These are phyloP conservation scores for Leptographium flavum DNA, from an alignment of 2,329 filamentous ascomycete genomes.

Conservation along the genomic window DNA sequence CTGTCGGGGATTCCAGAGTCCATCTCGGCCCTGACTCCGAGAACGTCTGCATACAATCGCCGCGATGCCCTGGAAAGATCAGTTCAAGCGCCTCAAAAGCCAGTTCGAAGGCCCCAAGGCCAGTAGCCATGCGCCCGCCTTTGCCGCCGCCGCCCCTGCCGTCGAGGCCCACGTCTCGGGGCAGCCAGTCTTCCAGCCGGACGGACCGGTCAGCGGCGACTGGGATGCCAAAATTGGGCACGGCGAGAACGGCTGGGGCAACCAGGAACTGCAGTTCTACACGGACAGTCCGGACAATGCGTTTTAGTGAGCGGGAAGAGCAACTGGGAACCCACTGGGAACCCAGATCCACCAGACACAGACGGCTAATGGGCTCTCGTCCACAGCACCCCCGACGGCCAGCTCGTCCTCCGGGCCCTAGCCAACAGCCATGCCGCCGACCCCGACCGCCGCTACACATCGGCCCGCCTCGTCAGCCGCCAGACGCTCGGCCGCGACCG, in stretches of 20 bases:
- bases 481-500: conserved; percentile 5
- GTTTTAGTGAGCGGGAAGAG: conserved; percentile 1
- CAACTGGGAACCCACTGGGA: too few species aligned
- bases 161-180: neutral
- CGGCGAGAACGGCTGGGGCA: conserved; percentile 6
- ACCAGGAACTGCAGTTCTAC: conserved; percentile 6
- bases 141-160: neutral
- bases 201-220: conserved; percentile 1
- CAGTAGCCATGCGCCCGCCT: too few species aligned
- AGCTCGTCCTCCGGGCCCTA: conserved; percentile 3
- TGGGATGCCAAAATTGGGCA: conserved; percentile 6
- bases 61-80: conserved; percentile 5
- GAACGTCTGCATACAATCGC: too few species aligned
- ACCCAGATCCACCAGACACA: neutral
- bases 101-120: neutral
- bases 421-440: neutral
- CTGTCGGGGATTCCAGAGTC: too few species aligned
- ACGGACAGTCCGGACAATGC: conserved; percentile 1
- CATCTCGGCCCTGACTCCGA: too few species aligned
- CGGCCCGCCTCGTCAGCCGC: conserved; percentile 6
- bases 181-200: neutral
- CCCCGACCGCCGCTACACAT: conserved; percentile 2
- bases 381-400: conserved; percentile 3
- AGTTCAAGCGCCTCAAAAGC: conserved; percentile 2
- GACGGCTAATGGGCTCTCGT: neutral